Base-by-base conservation (phyloP, 1,139 yeast genomes). In the Hemisphaericaspora lyxosophila region DNA sequence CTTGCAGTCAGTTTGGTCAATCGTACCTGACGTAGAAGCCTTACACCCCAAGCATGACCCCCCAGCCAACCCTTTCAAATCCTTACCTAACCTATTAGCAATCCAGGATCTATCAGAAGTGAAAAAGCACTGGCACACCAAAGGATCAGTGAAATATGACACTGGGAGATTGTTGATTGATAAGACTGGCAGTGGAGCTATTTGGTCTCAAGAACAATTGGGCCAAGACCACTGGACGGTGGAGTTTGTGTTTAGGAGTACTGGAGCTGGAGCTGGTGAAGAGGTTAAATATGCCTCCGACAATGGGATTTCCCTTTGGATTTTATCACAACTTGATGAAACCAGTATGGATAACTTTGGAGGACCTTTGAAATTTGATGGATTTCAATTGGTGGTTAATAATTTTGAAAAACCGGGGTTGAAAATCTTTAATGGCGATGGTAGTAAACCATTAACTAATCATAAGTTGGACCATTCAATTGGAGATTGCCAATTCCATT, bases 231-330 rank as follows among this genome's bases (percentile, higher is more conserved):
- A 76, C 28, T 82, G 85, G 73, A 78, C 88, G 0, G 48, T 78
- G 9, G 89, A 83, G 49, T 54, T 77, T 34, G 73, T 82, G 2
- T 72, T 82, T 47, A 72, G 90, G 57, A 76, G 85, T 31, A 55
- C 75, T 5, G 85, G 85, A 4, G 51, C 52, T 4, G 40, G 44
- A 3, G 51, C 52, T 4, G 40, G 44, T 4, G 46, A 48, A 9
- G 71, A 67, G 43, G 49, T 56, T 23, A 41, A 46, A n/a, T 67
- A 46, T 43, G 22, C 31, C 13, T 45, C 43, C 26, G 59, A 57
- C 7, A 78, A 81, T 43, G 82, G 82, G 0, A 51, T 79, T 23
- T 62, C 80, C 1, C 59, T 80, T 31, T 80, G 82, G 76, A 49
- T 80, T 15, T 48, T 75, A 11, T 56, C 54, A 6, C 57, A 57